Percentiles rank a stretch among this genome's conserved stretches.
Evolutionary conservation across 1,284 basidiomycete genomes (phyloP).

Genomic region (Microbotryum lychnidis-dioicae): DNA sequence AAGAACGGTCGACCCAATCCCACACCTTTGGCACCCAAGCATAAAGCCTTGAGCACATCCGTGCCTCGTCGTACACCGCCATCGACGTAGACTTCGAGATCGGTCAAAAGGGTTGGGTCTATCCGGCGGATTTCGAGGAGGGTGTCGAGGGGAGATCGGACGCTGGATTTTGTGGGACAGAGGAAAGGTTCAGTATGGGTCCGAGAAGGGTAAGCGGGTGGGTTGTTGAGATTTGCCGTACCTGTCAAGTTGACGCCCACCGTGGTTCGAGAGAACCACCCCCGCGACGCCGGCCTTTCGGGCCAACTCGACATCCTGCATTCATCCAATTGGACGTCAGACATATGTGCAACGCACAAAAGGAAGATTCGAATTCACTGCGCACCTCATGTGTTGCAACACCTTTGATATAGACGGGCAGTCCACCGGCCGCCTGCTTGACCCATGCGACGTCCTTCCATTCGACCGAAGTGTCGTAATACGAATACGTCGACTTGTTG

Average conservation of each 20-base stretch:
- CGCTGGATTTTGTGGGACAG: background rate
- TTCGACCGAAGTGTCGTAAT: no score
- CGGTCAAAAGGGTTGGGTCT: constrained; percentile 63
- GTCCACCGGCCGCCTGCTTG: constrained; percentile 38
- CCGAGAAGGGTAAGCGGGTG: background rate
- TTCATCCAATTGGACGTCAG: constrained; percentile 35
- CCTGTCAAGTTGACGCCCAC: constrained; percentile 50
- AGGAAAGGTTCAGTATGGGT: background rate
- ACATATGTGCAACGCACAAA: no score
- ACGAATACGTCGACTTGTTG: no score
- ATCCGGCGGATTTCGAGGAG: constrained; percentile 51
- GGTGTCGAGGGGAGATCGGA: constrained; percentile 37
- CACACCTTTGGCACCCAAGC: constrained; percentile 79
- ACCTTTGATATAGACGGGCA: constrained; percentile 46
- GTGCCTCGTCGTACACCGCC: constrained; percentile 78
- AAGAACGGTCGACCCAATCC: constrained; percentile 82
- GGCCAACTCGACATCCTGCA: constrained; percentile 61
- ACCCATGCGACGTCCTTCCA: constrained; percentile 47
- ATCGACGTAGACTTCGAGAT: constrained; percentile 73
- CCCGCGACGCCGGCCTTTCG: constrained; percentile 48
- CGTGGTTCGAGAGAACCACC: constrained; percentile 42
- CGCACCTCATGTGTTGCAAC: constrained; percentile 27
- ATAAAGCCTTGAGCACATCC: constrained; percentile 84
- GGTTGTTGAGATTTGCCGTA: constrained; percentile 39
- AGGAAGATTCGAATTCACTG: no score